Evolutionary conservation across 805 yeast genomes (phyloP), one percentile per base, ranked within the genome.

Genomic region (Teunomyces panamensis): DNA sequence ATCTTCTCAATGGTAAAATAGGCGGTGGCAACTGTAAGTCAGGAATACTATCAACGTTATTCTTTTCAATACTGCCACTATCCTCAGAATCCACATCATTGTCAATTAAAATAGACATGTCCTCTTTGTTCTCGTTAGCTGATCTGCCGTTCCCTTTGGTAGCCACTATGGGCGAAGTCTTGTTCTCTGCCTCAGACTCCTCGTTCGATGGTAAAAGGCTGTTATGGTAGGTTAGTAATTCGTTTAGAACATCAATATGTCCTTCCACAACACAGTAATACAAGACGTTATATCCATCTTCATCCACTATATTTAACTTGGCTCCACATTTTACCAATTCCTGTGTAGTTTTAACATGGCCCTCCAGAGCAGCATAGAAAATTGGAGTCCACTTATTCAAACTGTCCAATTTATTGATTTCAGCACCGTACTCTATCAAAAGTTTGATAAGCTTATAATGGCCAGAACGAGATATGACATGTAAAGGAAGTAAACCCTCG

Each of bases 211-310:
- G 14, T 13, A 37, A 30, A 9, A 56, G 51, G 3, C 50, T 54
- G 28, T 58, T 54, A 42, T 63, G 57, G 55, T 69, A 71, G 27
- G 73, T 74, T 14, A 84, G 73, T 39, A 92, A 71, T 17, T 84
- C 83, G 62, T 87, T 85, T 55, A 91, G 68, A 2, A 89, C 92
- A n/a, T 74, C 78, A 27, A 89, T 82, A 59, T 90, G 92, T 20
- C 99, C 98, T 64, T 91, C 97, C 81, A 96, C 88, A 17, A 91
- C 87, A 24, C 97, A 92, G 63, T 92, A 88, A 63, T 87, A 92
- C 41, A 91, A 59, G 0, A 96, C 96, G 45, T 85, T 80, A 56
- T 79, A 78, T 3, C 89, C 87, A 50, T 88, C 87, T 50, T 86
- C 94, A 66, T 94, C 98, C 11, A 80, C 73, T 16, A 87, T 62